phyloP scores from a whole-genome alignment of 768 basidiomycete genomes.

The Porpolomopsis calyptriformis region DNA sequence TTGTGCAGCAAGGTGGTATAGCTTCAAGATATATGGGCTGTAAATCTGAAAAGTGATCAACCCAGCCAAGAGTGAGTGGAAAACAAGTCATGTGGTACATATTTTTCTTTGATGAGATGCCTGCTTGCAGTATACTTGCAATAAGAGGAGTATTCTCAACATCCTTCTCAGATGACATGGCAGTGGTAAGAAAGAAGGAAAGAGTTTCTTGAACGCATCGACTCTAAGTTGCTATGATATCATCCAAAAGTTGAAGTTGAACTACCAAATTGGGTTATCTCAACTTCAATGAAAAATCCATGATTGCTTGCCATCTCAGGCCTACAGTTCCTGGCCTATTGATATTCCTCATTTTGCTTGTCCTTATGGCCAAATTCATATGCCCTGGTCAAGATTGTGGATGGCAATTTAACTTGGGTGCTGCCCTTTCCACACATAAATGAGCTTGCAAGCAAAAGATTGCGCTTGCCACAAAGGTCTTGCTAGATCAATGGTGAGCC shows the following conservation, averaged over 20 bases:
- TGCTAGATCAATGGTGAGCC: not conserved
- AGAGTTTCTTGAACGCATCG: not conserved
- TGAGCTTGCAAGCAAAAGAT: not conserved
- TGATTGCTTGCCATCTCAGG: not conserved
- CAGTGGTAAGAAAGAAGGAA: not conserved
- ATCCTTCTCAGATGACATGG: not conserved
- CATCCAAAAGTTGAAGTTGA: not conserved
- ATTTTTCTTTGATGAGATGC: not conserved
- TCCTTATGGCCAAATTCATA: not conserved
- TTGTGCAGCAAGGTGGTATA: not conserved
- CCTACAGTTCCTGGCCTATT: not conserved
- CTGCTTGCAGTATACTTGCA: not conserved
- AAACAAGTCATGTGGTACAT: not conserved
- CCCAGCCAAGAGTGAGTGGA: not conserved
- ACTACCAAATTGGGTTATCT: no score
- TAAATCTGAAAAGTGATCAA: not conserved
- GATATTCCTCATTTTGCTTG: not conserved
- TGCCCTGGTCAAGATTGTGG: not conserved
- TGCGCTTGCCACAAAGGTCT: not conserved
- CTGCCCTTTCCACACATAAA: not conserved
- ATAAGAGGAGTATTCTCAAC: not conserved
- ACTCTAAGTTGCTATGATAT: no score
- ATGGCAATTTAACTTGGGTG: not conserved
- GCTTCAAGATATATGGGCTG: not conserved
- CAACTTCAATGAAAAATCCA: not conserved